Evolutionary conservation across 1,284 basidiomycete species (phyloP), one percentile per base, ranked within the genome.

Genomic region (Mycosarcoma maydis): DNA sequence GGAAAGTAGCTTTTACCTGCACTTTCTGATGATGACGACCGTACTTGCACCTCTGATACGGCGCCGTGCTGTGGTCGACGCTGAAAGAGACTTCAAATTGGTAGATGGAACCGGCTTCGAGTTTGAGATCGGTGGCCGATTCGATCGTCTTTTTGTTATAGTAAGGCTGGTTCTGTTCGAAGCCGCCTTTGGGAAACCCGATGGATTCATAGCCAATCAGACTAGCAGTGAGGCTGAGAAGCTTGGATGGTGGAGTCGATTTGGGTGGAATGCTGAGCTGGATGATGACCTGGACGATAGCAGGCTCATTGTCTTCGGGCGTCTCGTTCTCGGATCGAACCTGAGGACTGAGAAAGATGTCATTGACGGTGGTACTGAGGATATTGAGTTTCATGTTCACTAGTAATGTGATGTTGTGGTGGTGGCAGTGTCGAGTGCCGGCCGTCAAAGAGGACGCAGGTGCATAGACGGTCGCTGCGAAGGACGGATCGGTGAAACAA

Each of bases 361-460:
- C 65, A 37, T 67, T 68, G 40, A 62, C 60, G 26, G 65, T 60
- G 41, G 70, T 67, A 53, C 60, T 64, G 40, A 72, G 60, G 42
- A 72, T 67, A 32, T 72, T 72, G 56, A 72, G 70, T 14, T 70
- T 60, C 66, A 70, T 70, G 10, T 23, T 59, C n/a, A n/a, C n/a
- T n/a, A n/a, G n/a, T n/a, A n/a, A n/a, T n/a, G n/a, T n/a, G n/a
- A n/a, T n/a, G n/a, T n/a, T n/a, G n/a, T n/a, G n/a, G n/a, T n/a
- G n/a, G n/a, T n/a, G n/a, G n/a, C n/a, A n/a, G n/a, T n/a, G n/a
- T n/a, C n/a, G n/a, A n/a, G n/a, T n/a, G n/a, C n/a, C n/a, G n/a
- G n/a, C n/a, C n/a, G n/a, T n/a, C n/a, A n/a, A n/a, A n/a, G n/a
- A n/a, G n/a, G n/a, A n/a, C n/a, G n/a, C n/a, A n/a, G n/a, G n/a